A percentile compares a stretch with the other conserved stretches of the same genome.
phyloP scores from a whole-genome alignment of 129 eudicot genomes.

The Helichrysum umbraculigerum region DNA sequence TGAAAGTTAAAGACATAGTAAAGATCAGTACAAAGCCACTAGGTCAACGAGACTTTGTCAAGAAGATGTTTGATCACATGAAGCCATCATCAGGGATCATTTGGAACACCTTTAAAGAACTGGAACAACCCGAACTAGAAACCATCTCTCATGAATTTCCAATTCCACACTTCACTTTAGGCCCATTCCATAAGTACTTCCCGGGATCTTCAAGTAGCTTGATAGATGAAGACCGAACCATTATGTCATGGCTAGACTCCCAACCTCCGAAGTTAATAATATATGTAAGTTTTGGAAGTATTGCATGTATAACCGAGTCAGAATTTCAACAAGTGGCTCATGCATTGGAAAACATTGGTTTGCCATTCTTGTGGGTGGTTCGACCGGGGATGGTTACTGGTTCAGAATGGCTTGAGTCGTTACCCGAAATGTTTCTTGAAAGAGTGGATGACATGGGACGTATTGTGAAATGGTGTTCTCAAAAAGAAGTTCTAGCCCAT shows the following conservation, averaged over 20 bases:
- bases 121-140: slow-evolving; percentile 37
- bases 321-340: slow-evolving; percentile 41
- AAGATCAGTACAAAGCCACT: slow-evolving; percentile 35
- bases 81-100: slow-evolving; percentile 42
- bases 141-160: slow-evolving; percentile 30
- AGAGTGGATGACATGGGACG: neutral
- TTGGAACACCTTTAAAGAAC: slow-evolving; percentile 50
- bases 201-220: slow-evolving; percentile 35
- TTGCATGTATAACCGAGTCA: slow-evolving; percentile 18
- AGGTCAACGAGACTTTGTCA: slow-evolving; percentile 3
- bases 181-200: slow-evolving; percentile 49
- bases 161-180: slow-evolving; percentile 47
- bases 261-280: slow-evolving; percentile 50
- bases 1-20: slow-evolving; percentile 45
- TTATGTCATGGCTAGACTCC: slow-evolving; percentile 49
- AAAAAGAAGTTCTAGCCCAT: neutral
- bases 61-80: slow-evolving; percentile 17
- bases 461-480: neutral
- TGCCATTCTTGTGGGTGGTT: slow-evolving; percentile 57
- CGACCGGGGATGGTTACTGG: slow-evolving; percentile 34
- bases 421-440: neutral
- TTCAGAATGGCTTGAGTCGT: neutral
- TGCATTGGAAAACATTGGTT: slow-evolving; percentile 43
- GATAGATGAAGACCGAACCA: slow-evolving; percentile 34
- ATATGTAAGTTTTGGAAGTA: slow-evolving; percentile 56